A percentile compares a stretch with the other conserved stretches of the same genome.
phyloP scores from a whole-genome alignment of 176 grass and related monocot species.

The Elymus sibiricus region DNA sequence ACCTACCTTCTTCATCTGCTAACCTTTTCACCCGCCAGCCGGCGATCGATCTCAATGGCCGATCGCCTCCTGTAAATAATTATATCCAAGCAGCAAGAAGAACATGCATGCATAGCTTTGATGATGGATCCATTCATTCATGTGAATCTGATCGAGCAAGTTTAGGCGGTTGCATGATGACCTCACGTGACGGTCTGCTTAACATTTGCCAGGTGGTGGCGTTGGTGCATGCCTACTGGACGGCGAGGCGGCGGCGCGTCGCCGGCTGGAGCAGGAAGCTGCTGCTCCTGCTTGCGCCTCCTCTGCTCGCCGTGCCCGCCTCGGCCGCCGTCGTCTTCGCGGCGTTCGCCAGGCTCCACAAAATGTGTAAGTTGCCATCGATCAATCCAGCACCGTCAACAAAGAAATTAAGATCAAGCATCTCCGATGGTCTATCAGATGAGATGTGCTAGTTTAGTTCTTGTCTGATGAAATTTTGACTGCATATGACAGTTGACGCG shows the following conservation, averaged over 20 bases:
- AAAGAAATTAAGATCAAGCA: neutral
- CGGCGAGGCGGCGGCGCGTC: neutral
- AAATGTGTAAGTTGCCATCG: neutral
- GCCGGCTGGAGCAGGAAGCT: neutral
- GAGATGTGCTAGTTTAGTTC: no score
- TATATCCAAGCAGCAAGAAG: no score
- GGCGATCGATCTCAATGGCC: no score
- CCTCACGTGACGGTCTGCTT: no score
- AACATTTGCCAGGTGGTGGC: neutral
- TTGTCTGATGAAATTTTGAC: no score
- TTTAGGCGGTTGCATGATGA: no score
- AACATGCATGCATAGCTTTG: no score
- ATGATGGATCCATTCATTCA: no score
- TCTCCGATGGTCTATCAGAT: neutral
- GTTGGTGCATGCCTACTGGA: slow-evolving; percentile 8
- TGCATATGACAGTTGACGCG: neutral
- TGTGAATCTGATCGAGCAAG: no score
- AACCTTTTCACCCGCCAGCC: no score
- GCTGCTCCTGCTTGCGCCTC: neutral
- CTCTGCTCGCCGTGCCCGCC: slow-evolving; percentile 15
- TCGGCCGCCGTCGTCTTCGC: slow-evolving; percentile 3
- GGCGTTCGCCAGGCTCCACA: neutral
- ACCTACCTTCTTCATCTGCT: neutral
- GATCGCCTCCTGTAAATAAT: neutral
- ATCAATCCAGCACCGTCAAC: neutral